phyloP scores from a whole-genome alignment of 73 alveolate species.

The Diophrys sp. region DNA sequence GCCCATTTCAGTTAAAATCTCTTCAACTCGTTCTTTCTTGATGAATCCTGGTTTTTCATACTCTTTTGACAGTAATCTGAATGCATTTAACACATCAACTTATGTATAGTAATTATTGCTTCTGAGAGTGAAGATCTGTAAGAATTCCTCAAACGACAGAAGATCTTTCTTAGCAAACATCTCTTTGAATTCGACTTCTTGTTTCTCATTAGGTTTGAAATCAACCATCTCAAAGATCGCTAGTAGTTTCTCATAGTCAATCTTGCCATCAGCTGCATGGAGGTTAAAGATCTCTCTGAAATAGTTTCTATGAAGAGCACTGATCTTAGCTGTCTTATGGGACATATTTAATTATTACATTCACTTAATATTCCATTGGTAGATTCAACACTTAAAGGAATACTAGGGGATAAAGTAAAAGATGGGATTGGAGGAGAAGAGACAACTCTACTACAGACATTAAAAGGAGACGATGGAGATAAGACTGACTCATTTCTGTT shows the following conservation, averaged over 20 bases:
- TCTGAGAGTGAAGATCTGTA: constrained; percentile 50
- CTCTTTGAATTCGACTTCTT: constrained; percentile 49
- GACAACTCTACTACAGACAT: no score
- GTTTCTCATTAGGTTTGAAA: constrained; percentile 69
- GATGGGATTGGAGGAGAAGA: no score
- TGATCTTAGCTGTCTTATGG: constrained; percentile 2
- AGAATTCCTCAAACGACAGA: constrained; percentile 46
- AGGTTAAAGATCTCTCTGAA: constrained; percentile 69
- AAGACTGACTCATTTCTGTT: no score
- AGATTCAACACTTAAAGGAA: neutral
- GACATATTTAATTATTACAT: neutral
- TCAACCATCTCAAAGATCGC: constrained; percentile 66
- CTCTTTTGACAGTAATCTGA: constrained; percentile 63
- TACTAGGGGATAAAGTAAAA: no score
- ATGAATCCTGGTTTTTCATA: constrained; percentile 58
- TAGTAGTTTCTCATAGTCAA: constrained; percentile 42
- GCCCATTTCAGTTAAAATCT: constrained; percentile 63
- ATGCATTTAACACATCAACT: constrained; percentile 58
- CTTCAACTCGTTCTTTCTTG: constrained; percentile 59
- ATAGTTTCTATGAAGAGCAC: constrained; percentile 45
- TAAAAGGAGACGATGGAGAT: no score
- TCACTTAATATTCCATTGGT: neutral
- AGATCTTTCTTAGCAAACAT: constrained; percentile 50
- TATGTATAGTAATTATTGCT: constrained; percentile 50
- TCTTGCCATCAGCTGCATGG: constrained; percentile 54